phyloP scores from a whole-genome alignment of 305 asterid species.

The Solanum aculeatissimum region DNA sequence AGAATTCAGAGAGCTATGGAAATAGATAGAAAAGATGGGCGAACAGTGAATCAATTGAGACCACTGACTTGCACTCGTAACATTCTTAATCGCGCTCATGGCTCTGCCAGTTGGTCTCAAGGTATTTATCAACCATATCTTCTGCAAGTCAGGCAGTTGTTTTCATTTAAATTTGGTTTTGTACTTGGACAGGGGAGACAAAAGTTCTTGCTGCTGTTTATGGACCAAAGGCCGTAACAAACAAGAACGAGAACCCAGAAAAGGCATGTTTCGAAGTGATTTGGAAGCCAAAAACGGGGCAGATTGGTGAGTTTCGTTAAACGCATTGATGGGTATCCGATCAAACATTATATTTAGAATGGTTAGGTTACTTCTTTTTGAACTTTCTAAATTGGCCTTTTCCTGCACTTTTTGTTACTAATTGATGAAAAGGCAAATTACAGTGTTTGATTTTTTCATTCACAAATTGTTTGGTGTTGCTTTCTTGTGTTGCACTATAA shows the following conservation, averaged over 20 bases:
- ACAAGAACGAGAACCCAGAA: slow-evolving; percentile 90
- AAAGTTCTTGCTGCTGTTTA: slow-evolving; percentile 89
- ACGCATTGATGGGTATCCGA: not conserved
- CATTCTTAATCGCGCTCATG: slow-evolving; percentile 83
- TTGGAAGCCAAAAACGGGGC: slow-evolving; percentile 90
- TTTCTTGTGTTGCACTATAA: not conserved
- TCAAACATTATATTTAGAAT: not conserved
- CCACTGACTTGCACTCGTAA: slow-evolving; percentile 60
- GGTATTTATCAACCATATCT: slow-evolving; percentile 23
- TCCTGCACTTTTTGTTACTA: not conserved
- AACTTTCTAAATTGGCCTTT: not conserved
- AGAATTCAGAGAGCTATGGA: slow-evolving; percentile 24
- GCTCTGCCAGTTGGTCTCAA: slow-evolving; percentile 88
- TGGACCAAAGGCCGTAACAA: slow-evolving; percentile 93
- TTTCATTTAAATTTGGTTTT: not conserved
- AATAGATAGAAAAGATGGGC: slow-evolving; percentile 60
- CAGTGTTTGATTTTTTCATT: not conserved
- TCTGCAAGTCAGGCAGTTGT: not conserved
- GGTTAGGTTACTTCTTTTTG: not conserved
- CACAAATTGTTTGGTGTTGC: not conserved
- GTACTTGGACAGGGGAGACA: slow-evolving; percentile 53
- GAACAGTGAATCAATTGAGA: slow-evolving; percentile 66
- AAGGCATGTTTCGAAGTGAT: slow-evolving; percentile 79
- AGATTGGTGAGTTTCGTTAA: slow-evolving; percentile 39
- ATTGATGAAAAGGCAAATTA: not conserved